Evolutionary conservation across 305 asterid species (phyloP), one percentile per base, ranked within the genome.

Genomic region (Stenogyne calaminthoides): DNA sequence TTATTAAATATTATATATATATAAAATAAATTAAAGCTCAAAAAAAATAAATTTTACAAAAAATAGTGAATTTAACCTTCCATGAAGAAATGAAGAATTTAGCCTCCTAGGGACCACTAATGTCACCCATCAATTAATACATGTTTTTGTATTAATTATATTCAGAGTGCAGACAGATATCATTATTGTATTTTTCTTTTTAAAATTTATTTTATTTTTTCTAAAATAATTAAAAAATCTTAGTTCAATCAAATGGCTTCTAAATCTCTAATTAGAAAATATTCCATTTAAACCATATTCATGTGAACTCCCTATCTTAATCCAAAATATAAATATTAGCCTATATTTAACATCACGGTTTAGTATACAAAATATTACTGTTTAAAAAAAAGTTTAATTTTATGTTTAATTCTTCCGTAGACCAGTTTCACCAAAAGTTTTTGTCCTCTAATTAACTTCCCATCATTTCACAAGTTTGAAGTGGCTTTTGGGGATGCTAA

Each of bases 61-160:
- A n/a, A n/a, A n/a, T n/a, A 62, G 65, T 47, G 19, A 64, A 69
- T 51, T 63, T 62, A 78, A 49, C 70, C 56, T 4, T 69, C 12
- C 67, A 74, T 58, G 75, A 75, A 80, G 39, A 65, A 72, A 64
- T 32, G 58, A 77, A 71, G 81, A 71, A 20, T 60, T 64, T 42
- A 67, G 76, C 39, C 76, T 58, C 9, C 44, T 37, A 59, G 52
- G 76, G 81, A 2, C 84, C 81, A 71, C 73, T 46, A 69, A 70
- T 82, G 86, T 80, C 88, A 81, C 83, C 83, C 74, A 82, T 74
- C 78, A 75, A 68, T 64, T 59, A 60, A 72, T n/a, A 62, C 86
- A 79, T 79, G 70, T n/a, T 73, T 80, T 69, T 52, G 64, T 18
- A 74, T 61, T 79, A 77, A 77, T 82, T 84, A 84, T 75, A 73